Evolutionary conservation across 2,329 filamentous ascomycete genomes (phyloP), one percentile per base, ranked within the genome.

Genomic region (Aureobasidium leucospermi): DNA sequence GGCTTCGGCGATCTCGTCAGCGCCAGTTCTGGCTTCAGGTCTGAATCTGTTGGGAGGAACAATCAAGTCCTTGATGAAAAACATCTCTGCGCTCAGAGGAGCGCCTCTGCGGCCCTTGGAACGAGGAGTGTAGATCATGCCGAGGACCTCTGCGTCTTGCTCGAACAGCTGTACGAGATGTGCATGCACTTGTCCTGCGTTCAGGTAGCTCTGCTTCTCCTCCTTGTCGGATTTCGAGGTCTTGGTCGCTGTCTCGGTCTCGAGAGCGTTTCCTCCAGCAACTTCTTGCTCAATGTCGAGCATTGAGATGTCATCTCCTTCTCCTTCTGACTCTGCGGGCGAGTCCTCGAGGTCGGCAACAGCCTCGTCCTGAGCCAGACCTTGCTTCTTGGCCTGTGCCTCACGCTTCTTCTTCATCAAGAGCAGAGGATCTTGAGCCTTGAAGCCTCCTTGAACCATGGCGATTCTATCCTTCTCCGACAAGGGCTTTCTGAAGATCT

Each of bases 21-120:
- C 84, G 46, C 90, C 90, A 32, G 89, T 92, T 61, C 85, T 83
- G 9, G 91, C 90, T 71, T 95, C 90, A 11, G 94, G 92, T 42
- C 94, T 86, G 72, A 88, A 99, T 67, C 86, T 88, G 71, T 96
- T 99, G 2, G 94, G 94, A 1, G 95, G 91, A 0, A 99, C 90
- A 13, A 97, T 79, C 56, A 99, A 78, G 38, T 85, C 87, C 60
- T 88, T 86, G 60, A 97, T 79, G 75, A 99, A 99, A 75, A 99
- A 97, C 86, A 97, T 96, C 65, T 96, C 89, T 1, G 90, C 84
- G 2, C 78, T 85, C n/a, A 90, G 78, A 16, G 76, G 76, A 8
- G 36, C 60, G n/a, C 79, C 75, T 59, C 80, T 83, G 13, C 73
- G 68, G 4, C 86, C 84, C n/a, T 72, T 68, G 4, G 87, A 84